Conservation (phyloP, 352 stramenopile species). For the Globisporangium heterothallicum region DNA sequence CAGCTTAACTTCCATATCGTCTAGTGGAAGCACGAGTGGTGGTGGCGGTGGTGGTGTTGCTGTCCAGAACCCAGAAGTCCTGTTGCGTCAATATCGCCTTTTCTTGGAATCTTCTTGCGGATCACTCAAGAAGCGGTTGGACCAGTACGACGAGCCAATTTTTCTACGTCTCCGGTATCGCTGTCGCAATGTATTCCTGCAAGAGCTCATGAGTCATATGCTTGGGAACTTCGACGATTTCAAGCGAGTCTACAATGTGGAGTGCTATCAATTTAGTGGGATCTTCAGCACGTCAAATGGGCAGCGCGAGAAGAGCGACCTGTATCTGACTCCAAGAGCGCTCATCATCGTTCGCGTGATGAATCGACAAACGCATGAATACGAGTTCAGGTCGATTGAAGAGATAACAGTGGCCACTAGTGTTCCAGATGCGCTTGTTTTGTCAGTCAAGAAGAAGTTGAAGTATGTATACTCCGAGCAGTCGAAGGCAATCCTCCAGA, state of each 20-base stretch:
- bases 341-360: conserved; percentile 59
- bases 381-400: conserved; percentile 63
- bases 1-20: conserved; percentile 36
- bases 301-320: conserved; percentile 67
- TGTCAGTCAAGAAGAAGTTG: conserved; percentile 55
- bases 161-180: conserved; percentile 71
- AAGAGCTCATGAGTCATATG: conserved; percentile 81
- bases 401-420: conserved; percentile 34
- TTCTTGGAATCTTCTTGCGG: conserved; percentile 66
- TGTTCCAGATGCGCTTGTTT: conserved; percentile 53
- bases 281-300: conserved; percentile 65
- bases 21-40: conserved; percentile 23
- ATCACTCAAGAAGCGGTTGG: conserved; percentile 46
- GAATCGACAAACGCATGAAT: conserved; percentile 68
- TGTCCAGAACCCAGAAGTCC: conserved; percentile 68
- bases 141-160: conserved; percentile 55
- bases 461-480: conserved; percentile 76
- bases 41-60: conserved; percentile 21
- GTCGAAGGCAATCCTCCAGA: conserved; percentile 47
- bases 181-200: conserved; percentile 71
- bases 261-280: conserved; percentile 69
- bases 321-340: conserved; percentile 64
- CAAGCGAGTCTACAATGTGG: conserved; percentile 59
- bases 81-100: conserved; percentile 66
- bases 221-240: conserved; percentile 74